Evolutionary conservation across 202 grass and related monocot species (phyloP).

Genomic region (Bolboschoenoplectus hybrid): DNA sequence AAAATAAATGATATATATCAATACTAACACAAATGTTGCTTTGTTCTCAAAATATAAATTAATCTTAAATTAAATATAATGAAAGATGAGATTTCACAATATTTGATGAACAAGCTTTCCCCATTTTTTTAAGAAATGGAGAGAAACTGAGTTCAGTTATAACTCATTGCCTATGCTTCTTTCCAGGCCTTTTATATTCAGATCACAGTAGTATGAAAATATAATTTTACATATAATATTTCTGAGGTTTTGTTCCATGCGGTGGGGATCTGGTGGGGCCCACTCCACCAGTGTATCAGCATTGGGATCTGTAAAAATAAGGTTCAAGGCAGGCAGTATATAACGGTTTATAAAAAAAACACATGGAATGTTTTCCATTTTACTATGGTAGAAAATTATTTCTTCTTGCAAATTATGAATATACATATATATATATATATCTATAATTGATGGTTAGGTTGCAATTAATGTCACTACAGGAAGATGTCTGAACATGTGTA

Average conservation of each 20-base stretch:
- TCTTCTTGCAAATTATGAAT: background rate
- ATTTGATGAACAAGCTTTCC: background rate
- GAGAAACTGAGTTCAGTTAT: background rate
- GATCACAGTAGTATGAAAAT: constrained; percentile 28
- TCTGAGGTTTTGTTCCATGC: background rate
- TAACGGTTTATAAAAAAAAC: background rate
- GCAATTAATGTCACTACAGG: constrained; percentile 28
- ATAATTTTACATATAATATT: background rate
- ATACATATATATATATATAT: too few species aligned
- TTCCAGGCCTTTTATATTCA: constrained; percentile 32
- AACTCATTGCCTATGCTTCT: constrained; percentile 21
- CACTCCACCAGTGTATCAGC: constrained; percentile 15
- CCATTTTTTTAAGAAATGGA: background rate
- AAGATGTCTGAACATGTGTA: background rate
- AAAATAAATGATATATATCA: background rate
- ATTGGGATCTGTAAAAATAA: constrained; percentile 35
- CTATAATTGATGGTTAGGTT: background rate
- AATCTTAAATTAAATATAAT: background rate
- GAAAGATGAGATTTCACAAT: background rate
- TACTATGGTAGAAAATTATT: constrained; percentile 22
- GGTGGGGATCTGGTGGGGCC: background rate
- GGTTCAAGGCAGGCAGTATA: background rate
- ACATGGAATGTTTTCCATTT: background rate
- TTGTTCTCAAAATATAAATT: background rate
- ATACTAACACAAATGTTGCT: background rate